Percentiles rank a stretch among this genome's conserved stretches.
Conservation (phyloP, 2,329 filamentous ascomycete genomes). For the Fusarium chlamydosporum region DNA sequence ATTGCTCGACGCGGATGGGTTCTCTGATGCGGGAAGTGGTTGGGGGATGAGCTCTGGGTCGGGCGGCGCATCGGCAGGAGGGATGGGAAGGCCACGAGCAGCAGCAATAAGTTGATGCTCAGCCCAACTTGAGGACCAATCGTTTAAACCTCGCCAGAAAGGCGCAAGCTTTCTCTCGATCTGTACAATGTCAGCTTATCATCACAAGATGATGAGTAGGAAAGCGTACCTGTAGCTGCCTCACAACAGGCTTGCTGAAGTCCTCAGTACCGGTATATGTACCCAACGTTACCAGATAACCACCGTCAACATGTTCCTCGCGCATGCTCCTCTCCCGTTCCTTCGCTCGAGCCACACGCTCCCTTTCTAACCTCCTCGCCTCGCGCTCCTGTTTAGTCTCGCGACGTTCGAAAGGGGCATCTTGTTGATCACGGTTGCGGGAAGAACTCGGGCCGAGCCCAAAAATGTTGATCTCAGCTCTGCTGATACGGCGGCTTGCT, state of each 20-base stretch:
- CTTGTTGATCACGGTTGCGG: constrained; percentile 56
- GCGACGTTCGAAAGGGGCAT: constrained; percentile 72
- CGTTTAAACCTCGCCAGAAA: constrained; percentile 94
- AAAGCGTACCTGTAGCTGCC: constrained; percentile 84
- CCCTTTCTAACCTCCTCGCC: constrained; percentile 85
- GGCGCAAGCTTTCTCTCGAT: constrained; percentile 93
- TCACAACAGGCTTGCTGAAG: constrained; percentile 88
- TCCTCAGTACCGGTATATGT: constrained; percentile 94
- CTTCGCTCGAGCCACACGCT: constrained; percentile 79
- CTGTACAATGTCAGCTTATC: constrained; percentile 62
- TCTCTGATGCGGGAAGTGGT: constrained; percentile 61
- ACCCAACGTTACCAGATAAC: constrained; percentile 92
- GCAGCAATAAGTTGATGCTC: constrained; percentile 96
- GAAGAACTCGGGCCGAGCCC: constrained; percentile 59
- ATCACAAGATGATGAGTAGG: too few species aligned
- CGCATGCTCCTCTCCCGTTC: constrained; percentile 91
- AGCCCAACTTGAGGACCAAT: constrained; percentile 89
- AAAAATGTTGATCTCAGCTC: constrained; percentile 64
- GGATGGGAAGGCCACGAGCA: constrained; percentile 85
- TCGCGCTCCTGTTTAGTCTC: constrained; percentile 95
- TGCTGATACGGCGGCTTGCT: constrained; percentile 53
- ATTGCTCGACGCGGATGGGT: constrained; percentile 64
- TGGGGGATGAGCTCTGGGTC: constrained; percentile 72
- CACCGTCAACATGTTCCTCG: constrained; percentile 94
- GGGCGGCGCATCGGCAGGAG: constrained; percentile 85